phyloP scores from a whole-genome alignment of 805 yeast genomes.

The Metschnikowia santaceciliae region DNA sequence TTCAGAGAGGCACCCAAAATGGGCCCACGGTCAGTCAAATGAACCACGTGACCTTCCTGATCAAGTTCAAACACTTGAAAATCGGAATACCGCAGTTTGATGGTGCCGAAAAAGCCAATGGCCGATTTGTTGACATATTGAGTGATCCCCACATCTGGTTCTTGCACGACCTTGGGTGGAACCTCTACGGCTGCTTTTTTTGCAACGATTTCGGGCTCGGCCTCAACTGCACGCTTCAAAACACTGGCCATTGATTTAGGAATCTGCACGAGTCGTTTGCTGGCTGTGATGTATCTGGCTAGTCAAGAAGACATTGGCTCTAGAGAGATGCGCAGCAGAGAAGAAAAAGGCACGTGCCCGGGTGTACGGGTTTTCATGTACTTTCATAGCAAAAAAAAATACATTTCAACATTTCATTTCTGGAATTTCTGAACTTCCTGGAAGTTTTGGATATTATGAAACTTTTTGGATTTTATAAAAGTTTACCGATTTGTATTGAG shows the following conservation, averaged over 20 bases:
- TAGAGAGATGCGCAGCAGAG: neutral
- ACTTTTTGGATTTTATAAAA: no score
- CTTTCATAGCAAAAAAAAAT: no score
- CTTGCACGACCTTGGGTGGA: slow-evolving; percentile 44
- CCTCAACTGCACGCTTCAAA: neutral
- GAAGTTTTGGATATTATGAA: no score
- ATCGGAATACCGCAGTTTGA: slow-evolving; percentile 90
- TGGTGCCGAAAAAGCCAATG: slow-evolving; percentile 68
- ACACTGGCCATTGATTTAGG: neutral
- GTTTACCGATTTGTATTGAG: no score
- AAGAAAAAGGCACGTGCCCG: neutral
- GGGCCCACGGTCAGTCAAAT: slow-evolving; percentile 70
- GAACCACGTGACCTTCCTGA: slow-evolving; percentile 63
- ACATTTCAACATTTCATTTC: no score
- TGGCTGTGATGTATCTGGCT: neutral
- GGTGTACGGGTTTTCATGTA: neutral
- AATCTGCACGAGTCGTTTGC: neutral
- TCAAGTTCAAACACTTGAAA: slow-evolving; percentile 90
- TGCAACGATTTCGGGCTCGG: neutral
- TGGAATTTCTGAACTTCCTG: no score
- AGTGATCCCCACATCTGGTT: slow-evolving; percentile 84
- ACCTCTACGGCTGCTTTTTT: neutral
- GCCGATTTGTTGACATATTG: slow-evolving; percentile 49
- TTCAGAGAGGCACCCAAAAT: slow-evolving; percentile 42
- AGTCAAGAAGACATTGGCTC: slow-evolving; percentile 4